Conservation (phyloP, 2,329 filamentous ascomycete genomes). For the Thielaviopsis ethacetica region DNA sequence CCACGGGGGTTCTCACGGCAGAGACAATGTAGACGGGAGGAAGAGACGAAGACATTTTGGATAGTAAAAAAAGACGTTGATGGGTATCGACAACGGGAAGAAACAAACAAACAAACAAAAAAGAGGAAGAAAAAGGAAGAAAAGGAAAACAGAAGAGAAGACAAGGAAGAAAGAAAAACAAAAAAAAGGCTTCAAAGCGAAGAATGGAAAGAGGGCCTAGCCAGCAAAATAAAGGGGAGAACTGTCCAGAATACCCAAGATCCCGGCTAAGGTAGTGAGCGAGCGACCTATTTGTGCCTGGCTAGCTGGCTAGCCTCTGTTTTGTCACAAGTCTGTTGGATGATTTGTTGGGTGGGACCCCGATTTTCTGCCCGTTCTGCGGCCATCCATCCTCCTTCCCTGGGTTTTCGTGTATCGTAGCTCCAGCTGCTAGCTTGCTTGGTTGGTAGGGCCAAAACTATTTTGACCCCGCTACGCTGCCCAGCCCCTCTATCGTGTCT, state of each 20-base stretch:
- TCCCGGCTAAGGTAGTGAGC: background rate
- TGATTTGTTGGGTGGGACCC: constrained; percentile 5
- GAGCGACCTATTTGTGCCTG: background rate
- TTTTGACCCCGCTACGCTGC: background rate
- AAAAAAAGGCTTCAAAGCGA: constrained; percentile 3
- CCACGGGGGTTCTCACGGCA: constrained; percentile 74
- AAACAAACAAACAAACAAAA: constrained; percentile 3
- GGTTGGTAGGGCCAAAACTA: background rate
- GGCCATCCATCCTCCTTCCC: background rate
- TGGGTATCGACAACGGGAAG: constrained; percentile 4
- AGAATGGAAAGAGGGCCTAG: constrained; percentile 9
- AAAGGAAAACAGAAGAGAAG: constrained; percentile 8
- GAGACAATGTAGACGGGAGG: constrained; percentile 94
- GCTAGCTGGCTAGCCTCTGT: background rate
- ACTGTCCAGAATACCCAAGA: constrained; percentile 6
- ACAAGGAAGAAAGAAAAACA: constrained; percentile 10
- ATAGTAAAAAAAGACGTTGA: background rate
- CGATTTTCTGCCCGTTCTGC: background rate
- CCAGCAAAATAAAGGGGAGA: constrained; percentile 9
- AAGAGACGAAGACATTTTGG: constrained; percentile 27
- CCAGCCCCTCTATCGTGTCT: background rate
- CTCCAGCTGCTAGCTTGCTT: background rate
- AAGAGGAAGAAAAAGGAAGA: constrained; percentile 9
- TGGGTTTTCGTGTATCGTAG: background rate
- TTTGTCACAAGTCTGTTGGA: background rate